Evolutionary conservation across 192 early-diverging fungal genomes (phyloP).

Genomic region (Kickxella alabastrina): DNA sequence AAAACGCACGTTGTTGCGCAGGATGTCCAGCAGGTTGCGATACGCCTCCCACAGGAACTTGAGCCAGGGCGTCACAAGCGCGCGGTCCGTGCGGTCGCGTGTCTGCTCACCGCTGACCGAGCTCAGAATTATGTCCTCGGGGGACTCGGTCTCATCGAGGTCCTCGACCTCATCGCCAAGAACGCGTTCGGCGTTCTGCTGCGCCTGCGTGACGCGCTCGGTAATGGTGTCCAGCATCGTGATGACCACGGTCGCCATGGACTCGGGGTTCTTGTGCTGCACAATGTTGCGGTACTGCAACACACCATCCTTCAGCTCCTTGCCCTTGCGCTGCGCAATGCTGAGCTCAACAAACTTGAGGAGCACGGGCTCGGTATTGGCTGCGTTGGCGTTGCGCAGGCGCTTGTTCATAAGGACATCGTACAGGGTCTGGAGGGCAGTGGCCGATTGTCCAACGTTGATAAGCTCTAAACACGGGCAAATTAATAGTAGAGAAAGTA

Average conservation of each 20-base stretch:
- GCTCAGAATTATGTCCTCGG: conserved; percentile 93
- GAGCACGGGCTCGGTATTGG: conserved; percentile 87
- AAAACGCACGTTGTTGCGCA: conserved; percentile 94
- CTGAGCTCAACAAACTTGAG: conserved; percentile 89
- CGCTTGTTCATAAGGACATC: conserved; percentile 91
- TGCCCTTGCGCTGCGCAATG: conserved; percentile 83
- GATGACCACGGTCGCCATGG: conserved; percentile 85
- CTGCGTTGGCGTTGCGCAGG: conserved; percentile 74
- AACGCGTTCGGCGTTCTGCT: conserved; percentile 87
- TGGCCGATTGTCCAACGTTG: conserved; percentile 76
- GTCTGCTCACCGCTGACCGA: conserved; percentile 90
- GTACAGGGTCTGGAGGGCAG: conserved; percentile 83
- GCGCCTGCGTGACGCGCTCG: conserved; percentile 83
- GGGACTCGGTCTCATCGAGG: conserved; percentile 93
- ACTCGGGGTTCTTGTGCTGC: conserved; percentile 88
- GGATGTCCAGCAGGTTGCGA: conserved; percentile 91
- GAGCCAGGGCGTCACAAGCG: conserved; percentile 97
- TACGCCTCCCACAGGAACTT: conserved; percentile 99
- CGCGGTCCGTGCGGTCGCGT: conserved; percentile 96
- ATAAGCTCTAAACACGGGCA: conserved; percentile 59
- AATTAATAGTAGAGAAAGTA: conserved; percentile 25
- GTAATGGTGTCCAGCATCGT: conserved; percentile 84
- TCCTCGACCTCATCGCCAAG: conserved; percentile 83
- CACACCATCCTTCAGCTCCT: conserved; percentile 91
- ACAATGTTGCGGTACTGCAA: conserved; percentile 98